Conservation (phyloP, 2,329 filamentous ascomycete genomes). For the Coniochaeta ligniaria region DNA sequence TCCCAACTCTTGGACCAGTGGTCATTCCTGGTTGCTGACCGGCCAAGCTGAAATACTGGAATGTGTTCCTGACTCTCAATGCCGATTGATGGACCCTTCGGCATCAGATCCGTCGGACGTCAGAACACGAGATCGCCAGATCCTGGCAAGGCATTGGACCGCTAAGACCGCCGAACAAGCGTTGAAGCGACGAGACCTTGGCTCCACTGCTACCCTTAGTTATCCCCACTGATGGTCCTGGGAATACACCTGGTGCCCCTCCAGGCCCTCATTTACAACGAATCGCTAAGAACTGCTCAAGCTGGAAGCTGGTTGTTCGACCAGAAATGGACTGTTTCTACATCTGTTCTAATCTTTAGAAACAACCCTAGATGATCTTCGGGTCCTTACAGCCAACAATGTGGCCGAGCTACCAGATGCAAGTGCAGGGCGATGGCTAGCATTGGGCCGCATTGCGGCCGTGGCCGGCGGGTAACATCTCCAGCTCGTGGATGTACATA, state of each 20-base stretch:
- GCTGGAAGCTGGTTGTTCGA: neutral
- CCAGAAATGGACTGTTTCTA: neutral
- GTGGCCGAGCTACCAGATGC: neutral
- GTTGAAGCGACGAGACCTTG: neutral
- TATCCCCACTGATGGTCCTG: neutral
- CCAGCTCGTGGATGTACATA: neutral
- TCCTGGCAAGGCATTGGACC: no score
- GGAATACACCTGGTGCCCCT: neutral
- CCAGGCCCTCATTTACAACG: no score
- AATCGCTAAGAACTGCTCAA: neutral
- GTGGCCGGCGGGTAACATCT: neutral
- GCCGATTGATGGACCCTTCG: neutral
- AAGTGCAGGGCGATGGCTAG: neutral
- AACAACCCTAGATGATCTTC: neutral
- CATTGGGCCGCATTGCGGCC: neutral
- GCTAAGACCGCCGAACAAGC: no score
- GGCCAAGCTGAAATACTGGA: no score
- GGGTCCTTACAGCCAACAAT: neutral
- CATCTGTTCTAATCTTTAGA: neutral
- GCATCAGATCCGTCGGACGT: neutral
- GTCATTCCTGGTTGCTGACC: no score
- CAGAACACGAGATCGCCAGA: no score
- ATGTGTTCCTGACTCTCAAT: neutral
- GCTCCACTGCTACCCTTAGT: neutral
- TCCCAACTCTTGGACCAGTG: neutral